These are phyloP conservation scores for Sesbania bispinosa DNA, from an alignment of 306 rosid genomes.

Conservation along the genomic window DNA sequence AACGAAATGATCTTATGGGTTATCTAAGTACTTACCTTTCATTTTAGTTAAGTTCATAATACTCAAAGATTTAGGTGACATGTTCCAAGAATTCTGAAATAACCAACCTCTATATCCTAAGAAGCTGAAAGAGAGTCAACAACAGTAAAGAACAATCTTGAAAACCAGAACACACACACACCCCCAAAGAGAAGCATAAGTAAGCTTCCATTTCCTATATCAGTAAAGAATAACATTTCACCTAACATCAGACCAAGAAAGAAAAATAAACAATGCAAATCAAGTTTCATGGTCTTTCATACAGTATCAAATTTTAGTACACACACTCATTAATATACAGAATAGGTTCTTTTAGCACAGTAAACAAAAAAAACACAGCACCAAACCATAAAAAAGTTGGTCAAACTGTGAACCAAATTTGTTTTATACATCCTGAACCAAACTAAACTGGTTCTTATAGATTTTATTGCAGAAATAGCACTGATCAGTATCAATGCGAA, in stretches of 20 bases:
- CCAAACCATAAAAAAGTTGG: too few relatives aligned
- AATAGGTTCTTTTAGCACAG: too few relatives aligned
- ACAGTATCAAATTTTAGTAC: not conserved
- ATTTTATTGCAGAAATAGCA: too few relatives aligned
- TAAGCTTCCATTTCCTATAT: not conserved
- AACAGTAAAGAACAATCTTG: constrained; percentile 85
- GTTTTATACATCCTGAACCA: too few relatives aligned
- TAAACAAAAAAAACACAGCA: too few relatives aligned
- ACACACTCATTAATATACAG: too few relatives aligned
- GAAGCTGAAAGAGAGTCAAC: constrained; percentile 64
- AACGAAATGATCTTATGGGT: not conserved
- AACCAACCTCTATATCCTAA: constrained; percentile 45
- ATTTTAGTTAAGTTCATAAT: too few relatives aligned
- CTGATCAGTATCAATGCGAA: too few relatives aligned
- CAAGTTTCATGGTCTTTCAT: not conserved
- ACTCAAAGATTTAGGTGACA: not conserved
- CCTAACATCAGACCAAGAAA: not conserved
- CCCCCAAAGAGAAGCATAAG: constrained; percentile 6
- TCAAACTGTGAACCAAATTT: too few relatives aligned
- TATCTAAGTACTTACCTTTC: not conserved
- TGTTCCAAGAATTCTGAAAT: not conserved
- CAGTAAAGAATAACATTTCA: not conserved
- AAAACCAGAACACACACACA: constrained; percentile 13
- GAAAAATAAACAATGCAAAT: not conserved
- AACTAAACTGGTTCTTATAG: too few relatives aligned